These are phyloP conservation scores for Crithidia brevicula DNA, from an alignment of 208 protist genomes.

Conservation along the genomic window DNA sequence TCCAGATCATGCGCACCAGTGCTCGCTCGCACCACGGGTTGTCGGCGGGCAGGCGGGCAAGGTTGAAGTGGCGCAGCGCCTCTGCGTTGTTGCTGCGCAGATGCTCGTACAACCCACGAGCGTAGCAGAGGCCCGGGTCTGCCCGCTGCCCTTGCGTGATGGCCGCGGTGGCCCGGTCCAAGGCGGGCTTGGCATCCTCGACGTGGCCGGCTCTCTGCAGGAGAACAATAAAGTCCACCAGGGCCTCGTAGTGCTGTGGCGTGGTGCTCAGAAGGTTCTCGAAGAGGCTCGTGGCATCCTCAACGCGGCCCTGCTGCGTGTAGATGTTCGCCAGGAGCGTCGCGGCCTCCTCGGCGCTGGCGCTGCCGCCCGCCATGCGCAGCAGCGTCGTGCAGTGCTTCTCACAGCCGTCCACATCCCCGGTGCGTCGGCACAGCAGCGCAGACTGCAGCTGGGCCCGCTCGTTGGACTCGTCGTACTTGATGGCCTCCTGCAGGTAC, in stretches of 20 bases:
- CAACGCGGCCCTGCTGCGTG: constrained; percentile 76
- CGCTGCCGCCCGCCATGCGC: constrained; percentile 65
- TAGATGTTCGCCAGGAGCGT: constrained; percentile 95
- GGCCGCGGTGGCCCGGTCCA: constrained; percentile 49
- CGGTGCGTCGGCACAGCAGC: constrained; percentile 69
- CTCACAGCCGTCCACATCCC: constrained; percentile 91
- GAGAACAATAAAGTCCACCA: constrained; percentile 88
- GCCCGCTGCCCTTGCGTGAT: constrained; percentile 44
- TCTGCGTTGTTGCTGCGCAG: constrained; percentile 82
- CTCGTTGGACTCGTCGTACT: constrained; percentile 83
- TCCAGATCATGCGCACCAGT: constrained; percentile 93
- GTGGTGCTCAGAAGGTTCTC: constrained; percentile 82
- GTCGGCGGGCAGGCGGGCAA: constrained; percentile 71
- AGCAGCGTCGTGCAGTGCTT: constrained; percentile 89
- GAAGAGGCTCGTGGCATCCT: constrained; percentile 89
- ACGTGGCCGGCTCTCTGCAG: constrained; percentile 68
- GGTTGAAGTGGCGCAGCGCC: constrained; percentile 92
- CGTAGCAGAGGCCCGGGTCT: constrained; percentile 84
- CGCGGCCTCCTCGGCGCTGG: constrained; percentile 85
- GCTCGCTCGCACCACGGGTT: constrained; percentile 85
- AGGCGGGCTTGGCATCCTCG: constrained; percentile 53
- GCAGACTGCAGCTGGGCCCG: constrained; percentile 79
- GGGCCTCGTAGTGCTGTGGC: constrained; percentile 89
- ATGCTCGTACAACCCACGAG: constrained; percentile 80
- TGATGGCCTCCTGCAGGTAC: constrained; percentile 87